phyloP scores from a whole-genome alignment of 2,329 filamentous ascomycete genomes.

The Cladorrhinum sp. region DNA sequence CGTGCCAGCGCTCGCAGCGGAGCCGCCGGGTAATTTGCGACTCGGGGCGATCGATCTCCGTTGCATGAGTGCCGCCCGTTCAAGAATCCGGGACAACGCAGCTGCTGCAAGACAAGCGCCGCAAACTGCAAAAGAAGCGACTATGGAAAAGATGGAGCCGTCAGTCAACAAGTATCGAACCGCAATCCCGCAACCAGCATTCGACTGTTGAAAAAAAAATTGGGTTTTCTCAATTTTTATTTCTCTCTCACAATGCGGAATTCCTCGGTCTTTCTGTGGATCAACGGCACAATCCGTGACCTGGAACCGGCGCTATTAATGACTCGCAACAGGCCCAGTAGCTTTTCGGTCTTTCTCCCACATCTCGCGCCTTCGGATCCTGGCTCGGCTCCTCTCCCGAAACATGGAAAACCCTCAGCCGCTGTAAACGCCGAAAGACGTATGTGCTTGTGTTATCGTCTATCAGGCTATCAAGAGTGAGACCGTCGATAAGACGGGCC shows the following conservation, averaged over 20 bases:
- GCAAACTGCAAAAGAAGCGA: neutral
- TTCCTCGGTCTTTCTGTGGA: constrained; percentile 24
- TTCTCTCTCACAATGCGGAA: constrained; percentile 8
- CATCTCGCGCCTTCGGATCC: constrained; percentile 18
- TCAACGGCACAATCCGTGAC: constrained; percentile 17
- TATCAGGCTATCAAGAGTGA: neutral
- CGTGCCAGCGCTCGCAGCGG: constrained; percentile 11
- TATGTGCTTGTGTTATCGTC: neutral
- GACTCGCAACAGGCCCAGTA: constrained; percentile 19
- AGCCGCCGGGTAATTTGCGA: constrained; percentile 28
- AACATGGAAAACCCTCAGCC: constrained; percentile 8
- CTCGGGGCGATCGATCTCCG: constrained; percentile 25
- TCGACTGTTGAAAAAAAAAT: neutral
- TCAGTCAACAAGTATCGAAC: neutral
- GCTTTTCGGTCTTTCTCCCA: constrained; percentile 10
- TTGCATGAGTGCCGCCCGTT: constrained; percentile 18
- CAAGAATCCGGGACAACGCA: constrained; percentile 2
- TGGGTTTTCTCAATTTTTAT: neutral
- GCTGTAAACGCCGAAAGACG: neutral
- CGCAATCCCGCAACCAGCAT: neutral
- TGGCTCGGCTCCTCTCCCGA: constrained; percentile 12
- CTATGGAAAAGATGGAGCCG: neutral
- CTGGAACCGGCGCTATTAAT: constrained; percentile 15
- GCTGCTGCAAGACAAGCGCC: neutral
- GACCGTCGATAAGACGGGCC: neutral